Conservation (phyloP, 2,329 filamentous ascomycete species). For the Ascomycota sp. region DNA sequence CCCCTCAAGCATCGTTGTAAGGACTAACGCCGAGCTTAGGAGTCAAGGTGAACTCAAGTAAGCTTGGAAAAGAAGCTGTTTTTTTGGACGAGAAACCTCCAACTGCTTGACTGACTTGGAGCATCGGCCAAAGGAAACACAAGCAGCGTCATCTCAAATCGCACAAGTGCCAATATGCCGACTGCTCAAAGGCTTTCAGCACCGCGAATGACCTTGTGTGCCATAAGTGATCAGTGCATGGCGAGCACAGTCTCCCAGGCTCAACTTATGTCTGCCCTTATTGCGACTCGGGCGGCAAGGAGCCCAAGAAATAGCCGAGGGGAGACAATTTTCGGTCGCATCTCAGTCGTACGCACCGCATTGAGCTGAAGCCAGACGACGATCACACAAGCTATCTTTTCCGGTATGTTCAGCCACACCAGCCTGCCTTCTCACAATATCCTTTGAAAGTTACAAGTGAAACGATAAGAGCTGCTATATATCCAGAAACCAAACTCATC, state of each 20-base stretch:
- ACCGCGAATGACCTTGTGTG: constrained; percentile 67
- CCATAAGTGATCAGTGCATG: constrained; percentile 55
- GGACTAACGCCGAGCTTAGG: constrained; percentile 18
- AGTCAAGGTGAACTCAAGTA: constrained; percentile 37
- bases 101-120: not conserved
- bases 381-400: constrained; percentile 17
- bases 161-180: constrained; percentile 34
- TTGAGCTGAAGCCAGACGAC: constrained; percentile 14
- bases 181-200: constrained; percentile 44
- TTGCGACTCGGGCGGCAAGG: constrained; percentile 2
- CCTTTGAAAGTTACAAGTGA: too few relatives aligned
- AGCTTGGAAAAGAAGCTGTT: constrained; percentile 4
- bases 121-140: constrained; percentile 43
- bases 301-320: constrained; percentile 53
- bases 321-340: constrained; percentile 78
- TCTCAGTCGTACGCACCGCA: constrained; percentile 44
- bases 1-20: constrained; percentile 12
- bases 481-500: too few relatives aligned
- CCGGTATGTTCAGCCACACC: constrained; percentile 2
- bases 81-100: too few relatives aligned
- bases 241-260: constrained; percentile 16
- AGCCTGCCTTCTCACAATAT: too few relatives aligned
- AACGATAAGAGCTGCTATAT: too few relatives aligned
- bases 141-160: constrained; percentile 47
- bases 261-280: constrained; percentile 2